These are phyloP conservation scores for Protostelium mycophagum DNA, from an alignment of 78 protist genomes.

Conservation along the genomic window DNA sequence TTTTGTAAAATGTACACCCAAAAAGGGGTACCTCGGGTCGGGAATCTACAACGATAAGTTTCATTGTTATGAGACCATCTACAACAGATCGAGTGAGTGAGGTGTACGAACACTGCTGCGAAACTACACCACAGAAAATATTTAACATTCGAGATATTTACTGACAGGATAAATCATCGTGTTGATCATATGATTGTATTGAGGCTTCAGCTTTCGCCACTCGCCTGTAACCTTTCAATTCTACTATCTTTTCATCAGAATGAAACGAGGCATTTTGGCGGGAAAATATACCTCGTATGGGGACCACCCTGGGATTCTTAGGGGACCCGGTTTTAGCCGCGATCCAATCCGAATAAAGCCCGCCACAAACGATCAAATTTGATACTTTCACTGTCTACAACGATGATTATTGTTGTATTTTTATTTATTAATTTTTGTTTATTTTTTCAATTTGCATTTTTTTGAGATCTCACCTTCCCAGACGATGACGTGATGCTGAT, in stretches of 20 bases:
- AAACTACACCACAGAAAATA: slow-evolving; percentile 16
- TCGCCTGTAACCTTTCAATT: background rate
- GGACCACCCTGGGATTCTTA: background rate
- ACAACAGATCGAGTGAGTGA: too few species aligned
- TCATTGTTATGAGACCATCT: too few species aligned
- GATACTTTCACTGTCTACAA: background rate
- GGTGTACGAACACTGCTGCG: slow-evolving; percentile 11
- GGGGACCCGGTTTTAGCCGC: slow-evolving; percentile 7
- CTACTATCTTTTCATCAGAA: background rate
- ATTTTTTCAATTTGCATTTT: slow-evolving; percentile 38
- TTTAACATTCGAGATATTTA: background rate
- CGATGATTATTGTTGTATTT: too few species aligned
- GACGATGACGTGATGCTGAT: background rate
- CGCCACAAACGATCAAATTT: background rate
- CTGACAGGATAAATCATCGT: slow-evolving; percentile 9
- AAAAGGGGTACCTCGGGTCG: slow-evolving; percentile 41
- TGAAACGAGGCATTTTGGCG: background rate
- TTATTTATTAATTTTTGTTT: background rate
- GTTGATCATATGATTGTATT: background rate
- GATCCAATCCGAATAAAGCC: slow-evolving; percentile 5
- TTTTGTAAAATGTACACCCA: slow-evolving; percentile 64
- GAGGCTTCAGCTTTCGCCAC: slow-evolving; percentile 24
- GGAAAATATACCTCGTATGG: background rate
- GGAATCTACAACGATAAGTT: slow-evolving; percentile 47
- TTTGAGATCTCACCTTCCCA: background rate